Evolutionary conservation across 495 filamentous ascomycete species (phyloP), one percentile per base, ranked within the genome.

Genomic region (Penicillium coprophilum): DNA sequence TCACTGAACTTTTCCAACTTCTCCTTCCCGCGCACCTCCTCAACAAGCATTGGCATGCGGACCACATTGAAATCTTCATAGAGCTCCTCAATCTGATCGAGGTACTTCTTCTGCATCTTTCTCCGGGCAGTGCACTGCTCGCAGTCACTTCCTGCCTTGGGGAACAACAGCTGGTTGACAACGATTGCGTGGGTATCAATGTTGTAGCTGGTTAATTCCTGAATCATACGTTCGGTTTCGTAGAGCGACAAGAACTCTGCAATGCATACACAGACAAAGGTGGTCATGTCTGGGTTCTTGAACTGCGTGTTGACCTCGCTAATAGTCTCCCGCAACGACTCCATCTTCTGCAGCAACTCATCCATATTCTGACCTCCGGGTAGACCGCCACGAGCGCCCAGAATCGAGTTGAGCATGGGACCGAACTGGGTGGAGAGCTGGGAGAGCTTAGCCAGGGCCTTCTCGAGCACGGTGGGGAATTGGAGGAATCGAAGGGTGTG

Each of bases 21-120:
- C 71, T 97, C 93, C 80, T 93, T 96, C 13, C 94, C 94, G 59
- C 95, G 78, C 7, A 99, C 91, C 70, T 99, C 94, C 71, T 97
- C 93, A 3, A 94, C 89, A 64, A 99, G 74, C 60, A 97, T 74
- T 20, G 94, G 94, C 90, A 97, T 96, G 77, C 91, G 91, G 44
- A 99, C 93, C 31, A 99, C 93, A 70, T 99, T 96, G 72, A 99
- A 99, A 69, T 99, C 94, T 60, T 97, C 92, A 64, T 99, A 99
- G 47, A 99, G 74, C 78, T 99, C 95, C 74, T 96, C 91, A 58
- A 97, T 97, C 78, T 99, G 94, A 64, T 96, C 93, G 21, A 99
- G 77, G 66, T 99, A 99, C 74, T 99, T 99, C 85, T 93, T 95
- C 79, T 99, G 94, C 94, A 99, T 99, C 77, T 92, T 92, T 65